Evolutionary conservation across 2,329 filamentous ascomycete species (phyloP), one percentile per base, ranked within the genome.

Genomic region (Fusarium gaditjirri): DNA sequence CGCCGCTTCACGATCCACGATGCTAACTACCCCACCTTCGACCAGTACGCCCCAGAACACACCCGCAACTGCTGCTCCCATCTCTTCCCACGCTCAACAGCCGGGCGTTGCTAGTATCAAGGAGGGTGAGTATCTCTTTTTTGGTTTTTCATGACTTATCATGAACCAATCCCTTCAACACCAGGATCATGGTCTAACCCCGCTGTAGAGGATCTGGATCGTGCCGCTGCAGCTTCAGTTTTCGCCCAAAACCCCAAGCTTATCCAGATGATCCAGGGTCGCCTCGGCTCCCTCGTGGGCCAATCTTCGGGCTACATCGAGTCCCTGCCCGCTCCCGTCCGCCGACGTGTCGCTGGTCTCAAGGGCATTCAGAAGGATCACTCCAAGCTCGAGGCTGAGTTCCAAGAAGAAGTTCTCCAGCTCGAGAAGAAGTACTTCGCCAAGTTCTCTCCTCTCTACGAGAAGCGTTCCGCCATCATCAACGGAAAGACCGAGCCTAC

Each of bases 401-500:
- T 99, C 84, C 97, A 99, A 83, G 95, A 98, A 84, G 97, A 98
- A 86, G 95, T 99, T 70, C 89, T 99, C 65, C 92, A 98, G 84
- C 90, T 99, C 33, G 96, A 99, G 89, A 99, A 99, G 90, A 98
- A 98, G 86, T 99, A 97, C 85, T 98, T 98, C 79, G 94, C 93
- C 85, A 98, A 98, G 86, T 99, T 98, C 86, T 97, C 94, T 60
- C 96, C 96, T 68, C 90, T 99, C 54, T 99, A 99, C 86, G 87
- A 98, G 88, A 96, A 96, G 88, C 95, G 96, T 83, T 90, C 95
- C 71, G 89, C 91, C 78, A 98, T 99, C 77, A 88, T 99, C 83
- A 98, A 98, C 84, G 96, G 96, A 77, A 85, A 86, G 72, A 83
- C 86, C 68, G 96, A 99, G 86, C 96, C 96, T 35, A 94, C 93